Evolutionary conservation across 2,329 filamentous ascomycete species (phyloP).

Genomic region (Tolypocladium tundrense): DNA sequence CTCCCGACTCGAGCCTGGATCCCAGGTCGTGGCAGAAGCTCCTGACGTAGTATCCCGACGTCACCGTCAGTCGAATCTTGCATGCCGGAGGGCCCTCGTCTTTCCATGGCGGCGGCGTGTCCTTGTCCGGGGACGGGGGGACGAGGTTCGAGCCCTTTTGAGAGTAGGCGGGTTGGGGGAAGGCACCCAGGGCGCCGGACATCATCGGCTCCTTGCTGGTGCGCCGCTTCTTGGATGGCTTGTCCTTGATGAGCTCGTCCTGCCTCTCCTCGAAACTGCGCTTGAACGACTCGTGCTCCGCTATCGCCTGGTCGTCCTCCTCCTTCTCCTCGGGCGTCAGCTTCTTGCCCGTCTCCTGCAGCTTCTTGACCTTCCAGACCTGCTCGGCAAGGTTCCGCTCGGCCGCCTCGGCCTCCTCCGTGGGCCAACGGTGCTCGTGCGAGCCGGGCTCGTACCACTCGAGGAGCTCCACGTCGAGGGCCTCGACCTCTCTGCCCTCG

Average conservation of each 20-base stretch:
- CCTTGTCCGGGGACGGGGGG: constrained; percentile 32
- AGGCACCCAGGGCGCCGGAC: constrained; percentile 45
- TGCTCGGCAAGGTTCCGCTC: constrained; percentile 71
- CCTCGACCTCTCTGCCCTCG: constrained; percentile 67
- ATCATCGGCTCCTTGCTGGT: constrained; percentile 32
- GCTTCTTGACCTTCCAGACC: constrained; percentile 52
- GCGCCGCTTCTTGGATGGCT: constrained; percentile 24
- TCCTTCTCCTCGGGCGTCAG: constrained; percentile 44
- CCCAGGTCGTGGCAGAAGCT: constrained; percentile 90
- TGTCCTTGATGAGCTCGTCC: constrained; percentile 45
- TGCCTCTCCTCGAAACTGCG: constrained; percentile 47
- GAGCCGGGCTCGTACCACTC: constrained; percentile 78
- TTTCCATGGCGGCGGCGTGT: constrained; percentile 45
- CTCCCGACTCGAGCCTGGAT: constrained; percentile 68
- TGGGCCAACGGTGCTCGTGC: constrained; percentile 71
- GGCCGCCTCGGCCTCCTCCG: constrained; percentile 62
- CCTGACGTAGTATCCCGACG: constrained; percentile 93
- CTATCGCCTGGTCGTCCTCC: constrained; percentile 43
- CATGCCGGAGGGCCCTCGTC: constrained; percentile 63
- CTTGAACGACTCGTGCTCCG: constrained; percentile 47
- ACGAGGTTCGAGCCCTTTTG: constrained; percentile 42
- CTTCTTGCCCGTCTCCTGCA: constrained; percentile 38
- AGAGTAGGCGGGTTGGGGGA: constrained; percentile 32
- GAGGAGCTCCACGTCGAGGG: constrained; percentile 65
- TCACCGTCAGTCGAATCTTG: constrained; percentile 81